Conservation (phyloP, 805 yeast genomes). For the Candida pseudofarinosa region DNA sequence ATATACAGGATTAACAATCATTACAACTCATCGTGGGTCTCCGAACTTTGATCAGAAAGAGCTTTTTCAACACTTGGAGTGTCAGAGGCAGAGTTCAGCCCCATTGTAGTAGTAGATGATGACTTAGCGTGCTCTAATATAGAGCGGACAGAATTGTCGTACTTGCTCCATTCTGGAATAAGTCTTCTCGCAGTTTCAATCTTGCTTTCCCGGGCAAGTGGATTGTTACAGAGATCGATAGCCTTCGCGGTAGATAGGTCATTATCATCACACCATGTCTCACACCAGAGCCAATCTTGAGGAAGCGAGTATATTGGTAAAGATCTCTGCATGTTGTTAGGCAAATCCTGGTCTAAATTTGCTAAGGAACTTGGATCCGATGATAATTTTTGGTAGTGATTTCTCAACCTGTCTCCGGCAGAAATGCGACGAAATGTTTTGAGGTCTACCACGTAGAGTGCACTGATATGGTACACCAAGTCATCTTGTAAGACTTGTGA, state of each 20-base stretch:
- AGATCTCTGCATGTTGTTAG: constrained; percentile 74
- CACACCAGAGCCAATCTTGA: constrained; percentile 90
- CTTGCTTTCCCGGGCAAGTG: constrained; percentile 75
- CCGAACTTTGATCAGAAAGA: too few species aligned
- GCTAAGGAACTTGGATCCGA: constrained; percentile 75
- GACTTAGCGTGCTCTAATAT: not conserved
- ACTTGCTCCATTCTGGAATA: constrained; percentile 71
- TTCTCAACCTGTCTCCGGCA: constrained; percentile 78
- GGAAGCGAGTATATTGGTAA: constrained; percentile 71
- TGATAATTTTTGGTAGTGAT: constrained; percentile 79
- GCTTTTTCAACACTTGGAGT: too few species aligned
- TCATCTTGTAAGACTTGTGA: constrained; percentile 52
- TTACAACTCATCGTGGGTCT: constrained; percentile 7
- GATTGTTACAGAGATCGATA: constrained; percentile 81
- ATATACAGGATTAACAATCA: not conserved
- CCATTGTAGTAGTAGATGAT: too few species aligned
- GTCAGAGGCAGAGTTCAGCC: too few species aligned
- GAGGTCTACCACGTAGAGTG: constrained; percentile 79
- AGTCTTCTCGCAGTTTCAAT: constrained; percentile 70
- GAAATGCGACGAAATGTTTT: constrained; percentile 54
- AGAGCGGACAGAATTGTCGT: constrained; percentile 50
- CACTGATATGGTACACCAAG: constrained; percentile 75
- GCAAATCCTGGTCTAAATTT: constrained; percentile 87
- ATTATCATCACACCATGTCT: constrained; percentile 81
- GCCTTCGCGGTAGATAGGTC: constrained; percentile 62